Conservation (phyloP, 192 early-diverging fungal species). For the Backusella psychrophila region DNA sequence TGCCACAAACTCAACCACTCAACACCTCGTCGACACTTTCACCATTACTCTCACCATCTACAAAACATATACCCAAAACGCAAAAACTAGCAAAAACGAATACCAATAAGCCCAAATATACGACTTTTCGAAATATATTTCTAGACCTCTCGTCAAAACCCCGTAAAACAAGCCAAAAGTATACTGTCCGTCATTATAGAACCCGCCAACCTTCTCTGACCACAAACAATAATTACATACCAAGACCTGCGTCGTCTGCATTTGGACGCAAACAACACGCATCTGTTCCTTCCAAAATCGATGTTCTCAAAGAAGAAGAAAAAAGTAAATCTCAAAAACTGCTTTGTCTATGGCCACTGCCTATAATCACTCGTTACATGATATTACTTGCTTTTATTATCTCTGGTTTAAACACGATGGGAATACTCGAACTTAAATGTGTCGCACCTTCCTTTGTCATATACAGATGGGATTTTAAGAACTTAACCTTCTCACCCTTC, state of each 20-base stretch:
- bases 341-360: slow-evolving; percentile 37
- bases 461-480: slow-evolving; percentile 33
- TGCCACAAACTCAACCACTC: not conserved
- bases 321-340: slow-evolving; percentile 37
- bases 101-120: not conserved
- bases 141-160: not conserved
- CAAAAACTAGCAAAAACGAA: not conserved
- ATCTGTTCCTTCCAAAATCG: not conserved
- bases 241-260: not conserved
- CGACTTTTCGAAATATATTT: slow-evolving; percentile 1
- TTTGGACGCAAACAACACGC: not conserved
- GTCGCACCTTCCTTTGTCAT: slow-evolving; percentile 30
- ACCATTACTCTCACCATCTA: not conserved
- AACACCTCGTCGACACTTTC: not conserved
- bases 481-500: slow-evolving; percentile 37
- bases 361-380: slow-evolving; percentile 33
- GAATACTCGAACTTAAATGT: slow-evolving; percentile 14
- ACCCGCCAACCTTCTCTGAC: not conserved
- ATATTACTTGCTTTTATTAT: slow-evolving; percentile 25
- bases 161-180: slow-evolving; percentile 16
- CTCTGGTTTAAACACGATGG: slow-evolving; percentile 19
- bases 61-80: not conserved
- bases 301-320: not conserved
- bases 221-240: not conserved
- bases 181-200: slow-evolving; percentile 10